A percentile compares a stretch with the other conserved stretches of the same genome.
These are phyloP conservation scores for Arxiozyma slooffiae DNA, from an alignment of 1,139 yeast genomes.

Conservation along the genomic window DNA sequence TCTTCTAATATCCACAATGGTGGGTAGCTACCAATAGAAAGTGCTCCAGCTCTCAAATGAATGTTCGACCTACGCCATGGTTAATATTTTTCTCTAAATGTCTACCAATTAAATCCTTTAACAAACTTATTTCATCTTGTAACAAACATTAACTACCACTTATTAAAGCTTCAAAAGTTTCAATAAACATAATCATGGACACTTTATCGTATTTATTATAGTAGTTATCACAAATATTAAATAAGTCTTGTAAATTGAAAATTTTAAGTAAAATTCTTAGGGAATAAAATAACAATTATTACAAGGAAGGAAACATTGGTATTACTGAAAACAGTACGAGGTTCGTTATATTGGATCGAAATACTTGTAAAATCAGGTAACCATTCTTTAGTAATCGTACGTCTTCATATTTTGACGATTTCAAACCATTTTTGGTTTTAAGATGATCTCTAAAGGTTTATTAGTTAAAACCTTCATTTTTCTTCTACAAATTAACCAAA, in stretches of 20 bases:
- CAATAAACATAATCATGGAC: conserved; percentile 53
- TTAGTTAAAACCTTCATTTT: conserved; percentile 37
- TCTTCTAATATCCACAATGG: conserved; percentile 58
- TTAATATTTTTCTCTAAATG: conserved; percentile 43
- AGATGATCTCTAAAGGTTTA: conserved; percentile 28
- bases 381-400: conserved; percentile 48
- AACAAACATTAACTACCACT: conserved; percentile 38
- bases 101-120: conserved; percentile 41
- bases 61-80: conserved; percentile 65
- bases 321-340: conserved; percentile 51
- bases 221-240: conserved; percentile 38
- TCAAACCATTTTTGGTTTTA: conserved; percentile 35
- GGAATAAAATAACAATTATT: conserved; percentile 38
- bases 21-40: conserved; percentile 65
- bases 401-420: conserved; percentile 40
- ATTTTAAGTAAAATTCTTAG: conserved; percentile 34
- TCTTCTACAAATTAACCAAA: conserved; percentile 78
- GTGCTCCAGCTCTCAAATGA: conserved; percentile 69
- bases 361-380: conserved; percentile 42
- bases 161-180: conserved; percentile 50
- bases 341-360: conserved; percentile 58
- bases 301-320: conserved; percentile 48
- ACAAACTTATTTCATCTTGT: conserved; percentile 26
- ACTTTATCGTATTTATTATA: conserved; percentile 56
- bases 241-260: conserved; percentile 37